Percentiles rank a stretch among this genome's conserved stretches.
Evolutionary conservation across 768 basidiomycete species (phyloP).

Genomic region (Phylloporus rhodoxanthus): DNA sequence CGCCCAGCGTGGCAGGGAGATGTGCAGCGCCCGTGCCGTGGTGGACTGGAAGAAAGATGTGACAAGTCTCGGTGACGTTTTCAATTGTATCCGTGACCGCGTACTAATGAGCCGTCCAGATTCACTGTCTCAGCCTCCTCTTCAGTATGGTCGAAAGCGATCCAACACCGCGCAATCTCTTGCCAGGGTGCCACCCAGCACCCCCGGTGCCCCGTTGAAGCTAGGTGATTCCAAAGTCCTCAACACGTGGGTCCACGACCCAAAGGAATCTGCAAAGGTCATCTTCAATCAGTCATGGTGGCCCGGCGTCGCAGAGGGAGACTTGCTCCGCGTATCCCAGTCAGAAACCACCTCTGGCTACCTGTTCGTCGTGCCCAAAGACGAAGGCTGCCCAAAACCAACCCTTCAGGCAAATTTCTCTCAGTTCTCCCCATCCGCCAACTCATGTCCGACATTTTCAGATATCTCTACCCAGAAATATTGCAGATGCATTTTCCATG

Average conservation of each 20-base stretch:
- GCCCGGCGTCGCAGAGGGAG: slow-evolving; percentile 76
- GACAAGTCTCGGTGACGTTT: not conserved
- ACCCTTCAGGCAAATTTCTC: slow-evolving; percentile 52
- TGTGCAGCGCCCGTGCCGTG: slow-evolving; percentile 5
- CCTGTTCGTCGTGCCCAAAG: slow-evolving; percentile 63
- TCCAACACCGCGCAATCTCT: slow-evolving; percentile 73
- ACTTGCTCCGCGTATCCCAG: slow-evolving; percentile 55
- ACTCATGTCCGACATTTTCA: slow-evolving; percentile 23
- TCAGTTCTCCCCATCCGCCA: not conserved
- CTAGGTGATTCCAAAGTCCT: slow-evolving; percentile 59
- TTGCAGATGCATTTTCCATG: slow-evolving; percentile 65
- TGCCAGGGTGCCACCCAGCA: slow-evolving; percentile 39
- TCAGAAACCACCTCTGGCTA: slow-evolving; percentile 40
- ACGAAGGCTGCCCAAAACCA: slow-evolving; percentile 54
- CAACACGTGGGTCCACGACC: slow-evolving; percentile 71
- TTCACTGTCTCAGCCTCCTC: slow-evolving; percentile 37
- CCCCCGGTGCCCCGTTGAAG: slow-evolving; percentile 38
- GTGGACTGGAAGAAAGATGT: slow-evolving; percentile 1
- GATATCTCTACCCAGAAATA: slow-evolving; percentile 70
- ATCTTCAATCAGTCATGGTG: slow-evolving; percentile 69
- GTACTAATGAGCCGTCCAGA: slow-evolving; percentile 64
- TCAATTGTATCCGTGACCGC: not conserved
- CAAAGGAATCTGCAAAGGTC: slow-evolving; percentile 52
- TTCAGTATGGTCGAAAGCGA: slow-evolving; percentile 51
- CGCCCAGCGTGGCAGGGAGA: slow-evolving; percentile 13